These are phyloP conservation scores for Diaporthe australafricana DNA, from an alignment of 2,329 filamentous ascomycete species.

Conservation along the genomic window DNA sequence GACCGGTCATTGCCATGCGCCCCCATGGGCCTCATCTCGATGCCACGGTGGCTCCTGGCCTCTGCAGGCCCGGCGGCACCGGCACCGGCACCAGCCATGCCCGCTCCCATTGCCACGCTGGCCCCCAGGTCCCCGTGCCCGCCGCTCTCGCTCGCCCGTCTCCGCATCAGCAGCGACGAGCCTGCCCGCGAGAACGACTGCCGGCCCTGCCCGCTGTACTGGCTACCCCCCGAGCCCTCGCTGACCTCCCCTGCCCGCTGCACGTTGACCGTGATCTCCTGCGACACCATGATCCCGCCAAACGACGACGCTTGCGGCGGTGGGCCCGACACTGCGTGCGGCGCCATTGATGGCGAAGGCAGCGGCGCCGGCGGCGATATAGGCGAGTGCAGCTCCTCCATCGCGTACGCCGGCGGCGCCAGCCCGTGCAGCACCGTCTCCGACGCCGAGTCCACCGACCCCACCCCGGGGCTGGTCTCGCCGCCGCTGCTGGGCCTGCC, in stretches of 20 bases:
- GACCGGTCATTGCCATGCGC: slow-evolving; percentile 28
- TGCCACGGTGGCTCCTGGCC: slow-evolving; percentile 26
- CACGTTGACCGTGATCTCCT: slow-evolving; percentile 69
- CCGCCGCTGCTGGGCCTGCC: slow-evolving; percentile 38
- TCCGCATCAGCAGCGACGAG: slow-evolving; percentile 28
- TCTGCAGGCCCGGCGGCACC: neutral
- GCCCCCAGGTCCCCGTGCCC: neutral
- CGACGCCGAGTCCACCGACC: slow-evolving; percentile 33
- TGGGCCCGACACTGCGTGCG: slow-evolving; percentile 18
- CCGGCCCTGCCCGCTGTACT: slow-evolving; percentile 38
- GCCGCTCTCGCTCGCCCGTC: slow-evolving; percentile 32
- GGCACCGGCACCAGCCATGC: neutral
- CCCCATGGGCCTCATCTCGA: slow-evolving; percentile 45
- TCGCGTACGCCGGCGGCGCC: slow-evolving; percentile 32
- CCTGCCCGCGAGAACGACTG: slow-evolving; percentile 13
- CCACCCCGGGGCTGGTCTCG: slow-evolving; percentile 32
- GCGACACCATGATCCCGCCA: slow-evolving; percentile 72
- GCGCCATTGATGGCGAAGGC: slow-evolving; percentile 4
- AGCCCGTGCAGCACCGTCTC: slow-evolving; percentile 35
- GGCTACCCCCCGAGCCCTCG: slow-evolving; percentile 42
- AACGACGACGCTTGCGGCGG: slow-evolving; percentile 44
- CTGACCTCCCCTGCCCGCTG: slow-evolving; percentile 42
- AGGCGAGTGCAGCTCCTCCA: slow-evolving; percentile 21
- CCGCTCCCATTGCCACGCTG: neutral
- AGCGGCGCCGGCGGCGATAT: slow-evolving; percentile 14